A percentile compares a stretch with the other conserved stretches of the same genome.
Evolutionary conservation across 805 yeast species (phyloP).

Genomic region (Wickerhamomyces sydowiorum): DNA sequence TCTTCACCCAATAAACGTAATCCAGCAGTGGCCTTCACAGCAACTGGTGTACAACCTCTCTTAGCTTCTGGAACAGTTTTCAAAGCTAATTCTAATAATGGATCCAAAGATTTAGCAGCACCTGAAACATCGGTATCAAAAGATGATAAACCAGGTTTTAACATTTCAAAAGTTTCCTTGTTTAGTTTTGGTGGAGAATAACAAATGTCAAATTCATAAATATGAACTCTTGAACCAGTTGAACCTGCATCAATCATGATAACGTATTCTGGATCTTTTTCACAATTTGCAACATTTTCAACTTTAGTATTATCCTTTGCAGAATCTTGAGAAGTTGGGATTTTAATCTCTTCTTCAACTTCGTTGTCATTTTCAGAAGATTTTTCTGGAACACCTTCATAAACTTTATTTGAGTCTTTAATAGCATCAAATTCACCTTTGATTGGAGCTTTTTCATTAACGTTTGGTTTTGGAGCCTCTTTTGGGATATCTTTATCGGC

Average conservation of each 20-base stretch:
- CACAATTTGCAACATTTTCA: conserved; percentile 24
- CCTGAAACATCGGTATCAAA: conserved; percentile 74
- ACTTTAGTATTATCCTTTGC: background rate
- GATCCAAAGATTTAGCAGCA: conserved; percentile 89
- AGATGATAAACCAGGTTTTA: conserved; percentile 87
- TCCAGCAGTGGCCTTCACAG: conserved; percentile 98
- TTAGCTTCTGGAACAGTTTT: conserved; percentile 66
- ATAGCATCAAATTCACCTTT: conserved; percentile 22
- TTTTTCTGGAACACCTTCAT: conserved; percentile 25
- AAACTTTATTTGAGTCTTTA: conserved; percentile 21
- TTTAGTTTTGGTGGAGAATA: conserved; percentile 75
- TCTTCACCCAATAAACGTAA: conserved; percentile 77
- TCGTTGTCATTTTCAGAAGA: conserved; percentile 8
- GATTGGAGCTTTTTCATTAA: conserved; percentile 4
- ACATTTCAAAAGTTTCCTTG: conserved; percentile 79
- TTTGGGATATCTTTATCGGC: conserved; percentile 21
- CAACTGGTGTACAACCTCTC: conserved; percentile 84
- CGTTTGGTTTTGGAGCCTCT: conserved; percentile 23
- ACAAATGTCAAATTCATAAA: conserved; percentile 87
- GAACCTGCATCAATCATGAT: conserved; percentile 98
- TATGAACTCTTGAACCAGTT: conserved; percentile 93
- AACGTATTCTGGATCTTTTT: conserved; percentile 57
- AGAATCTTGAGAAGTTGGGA: conserved; percentile 13
- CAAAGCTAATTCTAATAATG: conserved; percentile 71
- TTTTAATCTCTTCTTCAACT: conserved; percentile 13